These are phyloP conservation scores for Ettlia oleoabundans DNA, from an alignment of 139 green algal genomes.

Conservation along the genomic window DNA sequence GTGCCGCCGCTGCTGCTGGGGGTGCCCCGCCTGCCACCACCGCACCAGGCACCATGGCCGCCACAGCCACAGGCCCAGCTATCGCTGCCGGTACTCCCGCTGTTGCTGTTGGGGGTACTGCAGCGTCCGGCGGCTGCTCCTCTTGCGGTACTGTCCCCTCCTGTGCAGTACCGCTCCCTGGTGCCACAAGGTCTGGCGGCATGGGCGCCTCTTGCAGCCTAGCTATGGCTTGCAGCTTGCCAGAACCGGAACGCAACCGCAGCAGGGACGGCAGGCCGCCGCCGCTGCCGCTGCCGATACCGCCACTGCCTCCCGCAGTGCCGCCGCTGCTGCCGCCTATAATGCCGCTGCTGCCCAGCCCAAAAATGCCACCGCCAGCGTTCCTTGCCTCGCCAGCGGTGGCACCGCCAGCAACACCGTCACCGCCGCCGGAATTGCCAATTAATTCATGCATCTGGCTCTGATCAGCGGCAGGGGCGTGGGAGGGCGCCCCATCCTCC, in stretches of 20 bases:
- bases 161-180: neutral
- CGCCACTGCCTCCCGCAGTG: too few relatives aligned
- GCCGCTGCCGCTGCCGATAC: neutral
- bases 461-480: too few relatives aligned
- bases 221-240: neutral
- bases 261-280: neutral
- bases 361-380: neutral
- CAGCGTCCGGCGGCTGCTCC: neutral
- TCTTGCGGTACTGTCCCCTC: neutral
- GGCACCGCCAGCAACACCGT: neutral
- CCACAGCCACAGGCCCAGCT: too few relatives aligned
- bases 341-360: neutral
- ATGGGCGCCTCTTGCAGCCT: slow-evolving; percentile 28
- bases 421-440: neutral
- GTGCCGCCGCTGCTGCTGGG: neutral
- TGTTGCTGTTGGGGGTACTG: neutral
- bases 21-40: neutral
- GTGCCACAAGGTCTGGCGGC: neutral
- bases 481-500: neutral
- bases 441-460: neutral
- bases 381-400: neutral
- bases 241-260: neutral
- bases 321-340: neutral
- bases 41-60: too few relatives aligned
- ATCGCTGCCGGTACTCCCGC: too few relatives aligned